A percentile compares a stretch with the other conserved stretches of the same genome.
phyloP scores from a whole-genome alignment of 2,329 filamentous ascomycete species.

The Verticillium zaregamsianum region DNA sequence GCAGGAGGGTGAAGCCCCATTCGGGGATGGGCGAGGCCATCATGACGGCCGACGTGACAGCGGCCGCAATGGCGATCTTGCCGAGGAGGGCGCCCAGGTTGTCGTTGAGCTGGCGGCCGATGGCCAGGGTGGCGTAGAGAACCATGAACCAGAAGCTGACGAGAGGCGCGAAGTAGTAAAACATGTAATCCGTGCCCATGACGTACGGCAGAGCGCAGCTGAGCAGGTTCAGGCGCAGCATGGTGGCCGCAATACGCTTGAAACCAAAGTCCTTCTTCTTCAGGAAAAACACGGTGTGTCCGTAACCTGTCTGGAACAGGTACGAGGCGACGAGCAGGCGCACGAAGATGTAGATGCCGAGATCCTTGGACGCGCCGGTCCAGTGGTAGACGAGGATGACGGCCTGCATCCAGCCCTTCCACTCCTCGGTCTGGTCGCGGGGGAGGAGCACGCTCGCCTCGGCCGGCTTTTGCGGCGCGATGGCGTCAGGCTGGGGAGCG shows the following conservation, averaged over 20 bases:
- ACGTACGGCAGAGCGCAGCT: constrained; percentile 47
- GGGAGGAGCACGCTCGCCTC: constrained; percentile 26
- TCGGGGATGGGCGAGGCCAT: constrained; percentile 24
- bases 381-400: constrained; percentile 51
- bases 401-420: constrained; percentile 62
- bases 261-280: constrained; percentile 52
- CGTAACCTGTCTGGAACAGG: constrained; percentile 58
- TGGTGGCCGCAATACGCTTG: constrained; percentile 35
- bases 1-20: constrained; percentile 24
- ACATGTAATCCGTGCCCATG: constrained; percentile 46
- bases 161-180: constrained; percentile 55
- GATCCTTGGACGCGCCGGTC: constrained; percentile 42
- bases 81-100: constrained; percentile 33
- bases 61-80: constrained; percentile 42
- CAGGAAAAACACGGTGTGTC: constrained; percentile 55
- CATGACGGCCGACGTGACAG: constrained; percentile 27
- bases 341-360: constrained; percentile 50
- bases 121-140: constrained; percentile 46
- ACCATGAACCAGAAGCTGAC: constrained; percentile 59
- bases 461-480: constrained; percentile 6
- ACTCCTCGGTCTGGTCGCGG: constrained; percentile 56
- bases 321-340: constrained; percentile 52
- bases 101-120: constrained; percentile 37
- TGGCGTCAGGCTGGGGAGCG: neutral
- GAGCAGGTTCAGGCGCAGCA: constrained; percentile 54